Percentiles rank a stretch among this genome's conserved stretches.
Conservation (phyloP, 139 green algal species). For the Micromonas commoda region DNA sequence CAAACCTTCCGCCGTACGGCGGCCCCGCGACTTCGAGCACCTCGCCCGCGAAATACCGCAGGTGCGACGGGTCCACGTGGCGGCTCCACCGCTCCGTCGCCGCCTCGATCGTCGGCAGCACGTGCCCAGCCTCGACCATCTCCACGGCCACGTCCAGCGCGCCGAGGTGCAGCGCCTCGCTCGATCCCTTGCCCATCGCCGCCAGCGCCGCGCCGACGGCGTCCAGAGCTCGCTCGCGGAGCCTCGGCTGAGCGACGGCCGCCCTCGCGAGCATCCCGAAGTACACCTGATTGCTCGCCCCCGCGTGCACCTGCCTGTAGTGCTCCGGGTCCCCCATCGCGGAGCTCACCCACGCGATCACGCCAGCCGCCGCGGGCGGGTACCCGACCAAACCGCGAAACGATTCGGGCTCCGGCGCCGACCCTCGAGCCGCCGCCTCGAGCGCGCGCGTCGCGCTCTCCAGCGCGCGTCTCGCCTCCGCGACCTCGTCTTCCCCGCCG, state of each 20-base stretch:
- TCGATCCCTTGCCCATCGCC: neutral
- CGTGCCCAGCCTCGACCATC: neutral
- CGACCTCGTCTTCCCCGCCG: neutral
- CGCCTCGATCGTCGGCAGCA: neutral
- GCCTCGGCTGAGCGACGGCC: neutral
- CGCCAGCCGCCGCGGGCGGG: neutral
- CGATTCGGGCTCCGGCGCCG: neutral
- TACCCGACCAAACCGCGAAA: neutral
- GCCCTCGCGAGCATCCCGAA: neutral
- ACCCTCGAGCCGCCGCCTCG: neutral
- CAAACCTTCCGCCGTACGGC: constrained; percentile 12
- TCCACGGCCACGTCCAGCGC: neutral
- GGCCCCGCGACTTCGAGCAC: constrained; percentile 7
- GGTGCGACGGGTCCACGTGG: neutral
- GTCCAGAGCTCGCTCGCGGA: neutral
- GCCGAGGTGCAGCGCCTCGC: neutral
- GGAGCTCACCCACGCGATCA: neutral
- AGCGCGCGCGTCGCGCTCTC: neutral
- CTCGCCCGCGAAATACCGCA: neutral
- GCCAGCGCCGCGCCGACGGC: neutral
- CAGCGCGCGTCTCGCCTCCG: neutral
- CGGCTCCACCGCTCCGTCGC: neutral
- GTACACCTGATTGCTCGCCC: neutral
- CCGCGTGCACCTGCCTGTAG: neutral
- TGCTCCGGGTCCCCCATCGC: neutral